These are phyloP conservation scores for Nemania sp. DNA, from an alignment of 2,329 filamentous ascomycete genomes.

Conservation along the genomic window DNA sequence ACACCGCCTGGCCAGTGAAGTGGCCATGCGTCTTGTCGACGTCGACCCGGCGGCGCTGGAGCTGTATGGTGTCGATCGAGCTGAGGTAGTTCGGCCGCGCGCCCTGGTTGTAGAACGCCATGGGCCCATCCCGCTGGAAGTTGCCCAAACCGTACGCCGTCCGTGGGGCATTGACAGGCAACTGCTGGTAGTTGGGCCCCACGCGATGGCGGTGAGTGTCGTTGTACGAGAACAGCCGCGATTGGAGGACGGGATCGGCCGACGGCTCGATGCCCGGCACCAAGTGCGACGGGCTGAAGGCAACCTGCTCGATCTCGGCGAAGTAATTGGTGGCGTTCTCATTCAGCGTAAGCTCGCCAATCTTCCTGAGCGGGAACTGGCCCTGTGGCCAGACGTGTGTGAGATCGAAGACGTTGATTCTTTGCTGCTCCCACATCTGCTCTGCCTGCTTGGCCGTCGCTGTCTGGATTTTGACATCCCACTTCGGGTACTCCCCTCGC, in stretches of 20 bases:
- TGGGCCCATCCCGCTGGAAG: conserved; percentile 78
- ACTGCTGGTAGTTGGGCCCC: conserved; percentile 69
- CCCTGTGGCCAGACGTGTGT: conserved; percentile 77
- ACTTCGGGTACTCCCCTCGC: conserved; percentile 70
- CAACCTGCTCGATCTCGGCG: conserved; percentile 76
- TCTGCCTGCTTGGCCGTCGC: conserved; percentile 60
- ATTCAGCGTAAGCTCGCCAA: conserved; percentile 74
- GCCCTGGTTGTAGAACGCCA: conserved; percentile 77
- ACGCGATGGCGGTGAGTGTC: conserved; percentile 71
- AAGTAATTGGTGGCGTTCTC: conserved; percentile 76
- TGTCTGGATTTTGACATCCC: conserved; percentile 73
- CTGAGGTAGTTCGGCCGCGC: conserved; percentile 67
- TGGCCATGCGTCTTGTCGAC: conserved; percentile 55
- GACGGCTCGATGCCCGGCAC: conserved; percentile 76
- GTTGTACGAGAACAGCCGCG: conserved; percentile 77
- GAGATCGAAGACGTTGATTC: conserved; percentile 75
- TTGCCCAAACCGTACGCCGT: conserved; percentile 66
- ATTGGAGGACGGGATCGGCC: conserved; percentile 76
- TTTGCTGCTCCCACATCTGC: conserved; percentile 70
- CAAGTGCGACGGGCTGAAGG: conserved; percentile 76
- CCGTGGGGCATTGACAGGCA: conserved; percentile 65
- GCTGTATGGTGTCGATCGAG: conserved; percentile 52
- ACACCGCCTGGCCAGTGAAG: conserved; percentile 55
- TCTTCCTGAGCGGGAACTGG: conserved; percentile 69
- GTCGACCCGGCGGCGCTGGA: conserved; percentile 52